These are phyloP conservation scores for Claviceps sp. DNA, from an alignment of 2,329 filamentous ascomycete genomes.

Conservation along the genomic window DNA sequence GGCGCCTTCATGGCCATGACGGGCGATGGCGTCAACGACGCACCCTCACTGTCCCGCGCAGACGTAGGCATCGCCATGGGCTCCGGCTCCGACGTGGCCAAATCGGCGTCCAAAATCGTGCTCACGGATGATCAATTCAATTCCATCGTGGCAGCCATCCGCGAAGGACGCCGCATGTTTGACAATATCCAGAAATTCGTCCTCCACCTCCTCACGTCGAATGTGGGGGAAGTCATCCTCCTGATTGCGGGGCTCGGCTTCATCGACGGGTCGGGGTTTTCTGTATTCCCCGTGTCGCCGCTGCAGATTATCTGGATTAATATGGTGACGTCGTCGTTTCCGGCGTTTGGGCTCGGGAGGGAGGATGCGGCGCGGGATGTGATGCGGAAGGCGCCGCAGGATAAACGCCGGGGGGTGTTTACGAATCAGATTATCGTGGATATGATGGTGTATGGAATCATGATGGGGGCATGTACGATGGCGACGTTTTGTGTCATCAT, in stretches of 20 bases:
- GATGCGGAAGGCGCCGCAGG: conserved; percentile 67
- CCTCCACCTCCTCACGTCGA: conserved; percentile 64
- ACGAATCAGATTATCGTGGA: conserved; percentile 65
- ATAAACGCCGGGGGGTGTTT: conserved; percentile 56
- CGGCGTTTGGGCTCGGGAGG: conserved; percentile 76
- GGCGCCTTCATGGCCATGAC: conserved; percentile 74
- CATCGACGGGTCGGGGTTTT: conserved; percentile 56
- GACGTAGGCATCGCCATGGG: conserved; percentile 89
- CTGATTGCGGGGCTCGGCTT: conserved; percentile 72
- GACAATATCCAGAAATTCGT: conserved; percentile 86
- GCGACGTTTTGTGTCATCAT: conserved; percentile 52
- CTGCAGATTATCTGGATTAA: conserved; percentile 91
- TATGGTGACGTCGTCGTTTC: conserved; percentile 79
- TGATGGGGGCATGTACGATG: conserved; percentile 59
- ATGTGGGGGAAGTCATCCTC: conserved; percentile 72
- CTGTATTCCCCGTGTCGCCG: conserved; percentile 75
- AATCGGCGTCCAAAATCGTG: conserved; percentile 70
- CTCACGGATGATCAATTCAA: conserved; percentile 83
- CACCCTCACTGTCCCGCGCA: conserved; percentile 63
- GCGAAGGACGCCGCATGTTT: conserved; percentile 73
- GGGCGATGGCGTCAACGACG: conserved; percentile 79
- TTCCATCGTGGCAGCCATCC: conserved; percentile 69
- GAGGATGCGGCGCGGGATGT: conserved; percentile 64
- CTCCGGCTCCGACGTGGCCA: conserved; percentile 75
- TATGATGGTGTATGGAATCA: conserved; percentile 65